phyloP scores from a whole-genome alignment of 2,329 filamentous ascomycete genomes.

The Calonectria ilicicola region DNA sequence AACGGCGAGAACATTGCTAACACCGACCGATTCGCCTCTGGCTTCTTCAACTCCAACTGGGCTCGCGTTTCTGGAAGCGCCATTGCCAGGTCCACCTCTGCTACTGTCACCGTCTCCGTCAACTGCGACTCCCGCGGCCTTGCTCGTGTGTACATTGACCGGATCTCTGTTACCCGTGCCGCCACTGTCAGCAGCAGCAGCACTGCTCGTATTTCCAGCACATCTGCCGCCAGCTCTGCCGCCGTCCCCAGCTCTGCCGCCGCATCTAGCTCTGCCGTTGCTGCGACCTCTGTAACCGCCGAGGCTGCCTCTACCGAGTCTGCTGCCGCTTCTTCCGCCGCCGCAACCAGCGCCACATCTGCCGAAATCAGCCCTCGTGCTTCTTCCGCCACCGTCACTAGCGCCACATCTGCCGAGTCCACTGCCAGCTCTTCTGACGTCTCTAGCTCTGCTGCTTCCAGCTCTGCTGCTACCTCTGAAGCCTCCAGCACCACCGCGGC shows the following conservation, averaged over 20 bases:
- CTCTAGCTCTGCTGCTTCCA: background rate
- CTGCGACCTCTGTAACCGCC: background rate
- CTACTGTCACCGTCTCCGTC: background rate
- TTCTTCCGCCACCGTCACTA: too few species aligned
- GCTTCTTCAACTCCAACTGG: background rate
- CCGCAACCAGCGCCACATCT: too few species aligned
- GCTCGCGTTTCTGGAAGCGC: background rate
- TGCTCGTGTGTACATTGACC: conserved; percentile 2
- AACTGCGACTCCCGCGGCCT: background rate
- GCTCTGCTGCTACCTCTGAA: background rate
- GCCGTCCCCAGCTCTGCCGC: background rate
- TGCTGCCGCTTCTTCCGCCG: too few species aligned
- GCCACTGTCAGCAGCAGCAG: background rate
- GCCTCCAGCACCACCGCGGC: background rate
- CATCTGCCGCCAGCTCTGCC: background rate
- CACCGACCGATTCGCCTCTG: background rate
- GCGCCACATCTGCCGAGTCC: too few species aligned
- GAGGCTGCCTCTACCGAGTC: background rate
- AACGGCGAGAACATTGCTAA: conserved; percentile 11
- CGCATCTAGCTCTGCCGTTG: background rate
- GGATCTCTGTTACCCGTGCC: background rate
- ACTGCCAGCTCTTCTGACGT: background rate
- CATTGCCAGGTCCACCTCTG: background rate
- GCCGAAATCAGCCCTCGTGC: too few species aligned
- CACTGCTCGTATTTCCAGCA: background rate